A percentile compares a stretch with the other conserved stretches of the same genome.
Evolutionary conservation across 371 early-diverging fungal species (phyloP).

Genomic region (Thermomucor indicae-seudaticae): DNA sequence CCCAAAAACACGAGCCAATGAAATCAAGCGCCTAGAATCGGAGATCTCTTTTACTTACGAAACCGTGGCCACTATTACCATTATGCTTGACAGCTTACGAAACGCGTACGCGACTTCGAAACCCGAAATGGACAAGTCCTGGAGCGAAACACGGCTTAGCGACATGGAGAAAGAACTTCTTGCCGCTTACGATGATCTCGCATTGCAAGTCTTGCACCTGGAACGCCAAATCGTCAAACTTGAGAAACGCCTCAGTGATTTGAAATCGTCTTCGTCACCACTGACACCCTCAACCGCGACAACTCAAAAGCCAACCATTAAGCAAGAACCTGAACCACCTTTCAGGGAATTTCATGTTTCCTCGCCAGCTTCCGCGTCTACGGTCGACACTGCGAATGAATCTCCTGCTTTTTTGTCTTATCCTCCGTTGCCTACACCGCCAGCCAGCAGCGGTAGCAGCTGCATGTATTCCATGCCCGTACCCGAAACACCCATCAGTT

Average conservation of each 20-base stretch:
- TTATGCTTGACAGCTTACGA: slow-evolving; percentile 32
- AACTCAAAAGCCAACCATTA: too few relatives aligned
- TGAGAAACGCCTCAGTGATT: slow-evolving; percentile 19
- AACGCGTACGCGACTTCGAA: slow-evolving; percentile 26
- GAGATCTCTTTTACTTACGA: slow-evolving; percentile 37
- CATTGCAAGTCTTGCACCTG: slow-evolving; percentile 32
- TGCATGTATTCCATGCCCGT: too few relatives aligned
- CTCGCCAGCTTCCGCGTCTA: too few relatives aligned
- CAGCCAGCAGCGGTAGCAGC: too few relatives aligned
- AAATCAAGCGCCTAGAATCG: slow-evolving; percentile 19
- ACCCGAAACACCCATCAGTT: too few relatives aligned
- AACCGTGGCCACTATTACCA: slow-evolving; percentile 28
- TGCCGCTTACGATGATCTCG: slow-evolving; percentile 41
- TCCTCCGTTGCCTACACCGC: too few relatives aligned
- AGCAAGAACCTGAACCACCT: too few relatives aligned
- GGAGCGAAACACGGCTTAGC: slow-evolving; percentile 18
- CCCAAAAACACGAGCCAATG: slow-evolving; percentile 3
- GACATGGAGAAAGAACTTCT: slow-evolving; percentile 41
- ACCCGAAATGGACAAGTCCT: slow-evolving; percentile 17
- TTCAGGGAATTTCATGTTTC: too few relatives aligned
- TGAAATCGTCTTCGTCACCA: slow-evolving; percentile 6
- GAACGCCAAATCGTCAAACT: slow-evolving; percentile 31
- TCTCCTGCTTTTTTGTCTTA: too few relatives aligned
- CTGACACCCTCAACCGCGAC: background rate
- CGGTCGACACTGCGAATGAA: too few relatives aligned